Evolutionary conservation across 73 alveolate genomes (phyloP).

Genomic region (Paramecium pentaurelia): DNA sequence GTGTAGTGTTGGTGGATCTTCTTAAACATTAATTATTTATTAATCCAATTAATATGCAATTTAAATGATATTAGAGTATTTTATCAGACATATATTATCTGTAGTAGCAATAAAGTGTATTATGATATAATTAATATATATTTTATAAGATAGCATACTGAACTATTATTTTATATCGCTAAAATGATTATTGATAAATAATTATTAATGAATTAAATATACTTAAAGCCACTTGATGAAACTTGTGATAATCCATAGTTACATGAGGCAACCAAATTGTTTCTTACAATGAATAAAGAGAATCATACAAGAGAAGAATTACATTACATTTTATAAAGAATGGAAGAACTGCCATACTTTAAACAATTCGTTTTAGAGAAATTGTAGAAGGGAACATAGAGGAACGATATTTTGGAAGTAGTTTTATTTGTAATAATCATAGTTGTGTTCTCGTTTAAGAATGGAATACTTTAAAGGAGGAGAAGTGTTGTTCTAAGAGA

Average conservation of each 20-base stretch:
- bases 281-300: neutral
- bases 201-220: neutral
- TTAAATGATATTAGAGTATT: too few relatives aligned
- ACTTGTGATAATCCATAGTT: conserved; percentile 11
- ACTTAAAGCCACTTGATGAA: conserved; percentile 5
- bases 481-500: conserved; percentile 17
- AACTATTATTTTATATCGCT: neutral
- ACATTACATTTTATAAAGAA: neutral
- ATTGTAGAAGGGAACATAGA: neutral
- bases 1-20: neutral
- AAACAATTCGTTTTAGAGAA: neutral
- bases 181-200: neutral
- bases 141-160: neutral
- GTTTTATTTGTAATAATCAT: neutral
- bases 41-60: neutral
- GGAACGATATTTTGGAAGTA: neutral
- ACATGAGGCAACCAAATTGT: neutral
- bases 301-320: conserved; percentile 13
- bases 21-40: too few relatives aligned
- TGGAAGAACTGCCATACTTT: conserved; percentile 13
- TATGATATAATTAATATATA: neutral
- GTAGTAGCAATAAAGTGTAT: too few relatives aligned
- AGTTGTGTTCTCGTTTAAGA: conserved; percentile 33
- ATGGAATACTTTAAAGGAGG: conserved; percentile 54
- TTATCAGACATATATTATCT: too few relatives aligned